Evolutionary conservation across 192 early-diverging fungal genomes (phyloP).

Genomic region (Coemansia aciculifera): DNA sequence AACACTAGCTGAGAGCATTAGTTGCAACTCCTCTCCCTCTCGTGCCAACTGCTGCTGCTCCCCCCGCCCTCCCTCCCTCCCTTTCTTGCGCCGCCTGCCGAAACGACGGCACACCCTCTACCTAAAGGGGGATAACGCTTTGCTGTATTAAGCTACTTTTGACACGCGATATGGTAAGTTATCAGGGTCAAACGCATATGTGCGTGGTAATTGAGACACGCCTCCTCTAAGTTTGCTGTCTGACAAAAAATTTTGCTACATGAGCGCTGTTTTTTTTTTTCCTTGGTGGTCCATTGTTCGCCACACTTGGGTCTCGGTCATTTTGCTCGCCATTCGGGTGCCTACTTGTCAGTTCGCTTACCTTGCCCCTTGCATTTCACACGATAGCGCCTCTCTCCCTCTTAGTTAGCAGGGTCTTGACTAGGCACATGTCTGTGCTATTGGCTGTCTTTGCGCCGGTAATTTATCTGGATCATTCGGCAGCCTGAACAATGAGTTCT

Average conservation of each 20-base stretch:
- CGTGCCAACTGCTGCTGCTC: neutral
- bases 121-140: neutral
- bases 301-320: neutral
- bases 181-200: neutral
- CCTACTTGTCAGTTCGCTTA: neutral
- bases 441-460: conserved; percentile 9
- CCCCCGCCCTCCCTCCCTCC: neutral
- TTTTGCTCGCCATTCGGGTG: neutral
- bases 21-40: neutral
- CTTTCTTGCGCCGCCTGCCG: neutral
- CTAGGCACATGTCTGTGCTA: neutral
- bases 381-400: neutral
- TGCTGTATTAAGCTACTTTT: conserved; percentile 3
- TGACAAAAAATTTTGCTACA: neutral
- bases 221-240: neutral
- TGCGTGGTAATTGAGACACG: neutral
- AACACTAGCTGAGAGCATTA: neutral
- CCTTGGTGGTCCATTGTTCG: conserved; percentile 7
- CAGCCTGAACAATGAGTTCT: conserved; percentile 1
- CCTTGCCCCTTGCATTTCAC: neutral
- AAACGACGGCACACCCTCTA: neutral
- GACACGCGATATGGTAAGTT: conserved; percentile 13
- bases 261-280: neutral
- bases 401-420: neutral
- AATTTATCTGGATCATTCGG: conserved; percentile 1